Conservation (phyloP, 495 filamentous ascomycete species). For the Daldinia caldariorum region DNA sequence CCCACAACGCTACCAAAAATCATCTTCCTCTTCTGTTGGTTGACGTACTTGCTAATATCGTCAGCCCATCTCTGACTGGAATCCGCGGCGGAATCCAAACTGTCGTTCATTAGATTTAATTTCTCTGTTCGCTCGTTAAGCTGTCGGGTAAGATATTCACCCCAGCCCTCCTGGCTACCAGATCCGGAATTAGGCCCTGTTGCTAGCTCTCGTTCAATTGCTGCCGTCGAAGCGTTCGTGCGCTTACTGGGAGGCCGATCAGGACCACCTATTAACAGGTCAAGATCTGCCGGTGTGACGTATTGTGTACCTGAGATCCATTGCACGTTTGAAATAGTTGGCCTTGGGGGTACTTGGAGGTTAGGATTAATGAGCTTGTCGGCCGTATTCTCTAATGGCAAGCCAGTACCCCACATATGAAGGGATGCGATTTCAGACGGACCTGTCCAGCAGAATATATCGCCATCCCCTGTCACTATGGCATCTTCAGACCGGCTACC, state of each 20-base stretch:
- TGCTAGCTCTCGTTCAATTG: slow-evolving; percentile 52
- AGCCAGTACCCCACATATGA: slow-evolving; percentile 80
- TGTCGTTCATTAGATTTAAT: slow-evolving; percentile 81
- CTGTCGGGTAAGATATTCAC: slow-evolving; percentile 77
- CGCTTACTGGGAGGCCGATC: slow-evolving; percentile 85
- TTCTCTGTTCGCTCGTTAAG: slow-evolving; percentile 90
- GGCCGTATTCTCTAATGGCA: slow-evolving; percentile 61
- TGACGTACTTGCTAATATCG: slow-evolving; percentile 86
- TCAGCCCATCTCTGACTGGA: slow-evolving; percentile 82
- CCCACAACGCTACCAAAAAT: slow-evolving; percentile 70
- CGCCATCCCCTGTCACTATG: slow-evolving; percentile 76
- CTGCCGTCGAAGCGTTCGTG: slow-evolving; percentile 64
- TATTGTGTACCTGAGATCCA: slow-evolving; percentile 98
- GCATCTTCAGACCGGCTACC: slow-evolving; percentile 72
- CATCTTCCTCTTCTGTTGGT: slow-evolving; percentile 83
- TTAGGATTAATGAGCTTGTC: slow-evolving; percentile 83
- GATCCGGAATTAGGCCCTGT: slow-evolving; percentile 66
- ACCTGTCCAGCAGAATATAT: slow-evolving; percentile 87
- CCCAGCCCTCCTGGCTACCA: slow-evolving; percentile 64
- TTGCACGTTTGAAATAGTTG: slow-evolving; percentile 94
- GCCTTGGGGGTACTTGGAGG: slow-evolving; percentile 76
- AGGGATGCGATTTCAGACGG: slow-evolving; percentile 84
- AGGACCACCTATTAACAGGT: slow-evolving; percentile 88
- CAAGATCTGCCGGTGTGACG: slow-evolving; percentile 87
- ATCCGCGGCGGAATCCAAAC: slow-evolving; percentile 80